Evolutionary conservation across 2,329 filamentous ascomycete genomes (phyloP), one percentile per base, ranked within the genome.

Genomic region (Colletotrichum falcatum): DNA sequence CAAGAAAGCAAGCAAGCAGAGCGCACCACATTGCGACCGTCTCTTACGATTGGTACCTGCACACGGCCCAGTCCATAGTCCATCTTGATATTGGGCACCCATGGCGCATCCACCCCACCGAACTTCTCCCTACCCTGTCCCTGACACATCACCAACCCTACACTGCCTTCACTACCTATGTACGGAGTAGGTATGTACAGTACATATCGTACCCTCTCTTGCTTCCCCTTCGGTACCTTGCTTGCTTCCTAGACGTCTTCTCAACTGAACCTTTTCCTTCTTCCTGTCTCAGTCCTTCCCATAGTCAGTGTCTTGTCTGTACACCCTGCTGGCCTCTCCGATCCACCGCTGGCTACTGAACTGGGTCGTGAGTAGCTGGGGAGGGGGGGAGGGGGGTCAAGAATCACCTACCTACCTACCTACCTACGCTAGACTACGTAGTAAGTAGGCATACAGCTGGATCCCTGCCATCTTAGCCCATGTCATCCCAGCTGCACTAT

Each of bases 41-140:
- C 48, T 51, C 48, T 8, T 51, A 51, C 26, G 23, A 51, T 8
- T 51, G 48, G 39, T 49, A 26, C 23, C 46, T 65, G 30, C 42
- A 56, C 42, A 35, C 39, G 60, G 26, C 20, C 44, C n/a, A 33
- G 35, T n/a, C 35, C 46, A 54, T 51, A 33, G 35, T n/a, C 35
- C 46, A 54, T 51, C 46, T 66, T 63, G 35, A 61, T 58, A 37
- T 70, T 70, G 67, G 67, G 67, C 67, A 70, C 63, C 67, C 63
- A 66, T 70, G 63, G 28, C 44, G 46, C 67, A 66, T 58, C 67
- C 63, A 56, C 63, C 62, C 67, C 56, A 37, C 63, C 54, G 56
- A 46, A 33, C 63, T 66, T 7, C 46, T 20, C 49, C 37, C n/a
- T 49, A 63, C 62, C 63, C 63, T 70, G 63, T 70, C 56, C 67